Conservation (phyloP, 805 yeast species). For the Candida chauliodis region DNA sequence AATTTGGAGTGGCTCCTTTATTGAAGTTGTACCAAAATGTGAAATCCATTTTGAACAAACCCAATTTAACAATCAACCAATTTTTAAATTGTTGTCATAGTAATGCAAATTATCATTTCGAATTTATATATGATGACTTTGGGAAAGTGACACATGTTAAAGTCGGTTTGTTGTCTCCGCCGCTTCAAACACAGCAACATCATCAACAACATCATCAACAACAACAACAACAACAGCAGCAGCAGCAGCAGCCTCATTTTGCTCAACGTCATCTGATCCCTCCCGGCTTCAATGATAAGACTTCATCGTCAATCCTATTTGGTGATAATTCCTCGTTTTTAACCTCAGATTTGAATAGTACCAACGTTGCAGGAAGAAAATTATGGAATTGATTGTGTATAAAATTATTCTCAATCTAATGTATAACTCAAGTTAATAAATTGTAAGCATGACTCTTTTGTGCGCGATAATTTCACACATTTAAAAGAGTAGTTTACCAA, state of each 20-base stretch:
- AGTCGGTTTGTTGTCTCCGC: slow-evolving; percentile 14
- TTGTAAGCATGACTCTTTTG: no score
- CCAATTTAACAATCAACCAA: slow-evolving; percentile 27
- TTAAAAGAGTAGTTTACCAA: no score
- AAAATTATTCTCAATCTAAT: no score
- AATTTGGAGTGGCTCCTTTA: slow-evolving; percentile 34
- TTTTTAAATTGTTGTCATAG: slow-evolving; percentile 19
- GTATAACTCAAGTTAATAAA: no score
- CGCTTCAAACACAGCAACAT: slow-evolving; percentile 3
- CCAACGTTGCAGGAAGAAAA: slow-evolving; percentile 7
- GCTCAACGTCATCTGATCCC: no score
- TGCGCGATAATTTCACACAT: no score
- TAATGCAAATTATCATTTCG: slow-evolving; percentile 32
- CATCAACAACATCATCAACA: neutral
- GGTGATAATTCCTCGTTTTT: slow-evolving; percentile 7
- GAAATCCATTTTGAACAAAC: slow-evolving; percentile 24
- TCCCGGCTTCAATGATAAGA: slow-evolving; percentile 13
- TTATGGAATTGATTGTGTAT: slow-evolving; percentile 11
- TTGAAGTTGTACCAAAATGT: slow-evolving; percentile 30
- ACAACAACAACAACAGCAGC: slow-evolving; percentile 4
- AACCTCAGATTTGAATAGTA: slow-evolving; percentile 6
- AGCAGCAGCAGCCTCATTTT: slow-evolving; percentile 1
- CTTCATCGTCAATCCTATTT: slow-evolving; percentile 9
- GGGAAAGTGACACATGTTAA: slow-evolving; percentile 44
- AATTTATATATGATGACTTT: slow-evolving; percentile 42